These are phyloP conservation scores for Hemileccinum impolitum DNA, from an alignment of 768 basidiomycete genomes.

Conservation along the genomic window DNA sequence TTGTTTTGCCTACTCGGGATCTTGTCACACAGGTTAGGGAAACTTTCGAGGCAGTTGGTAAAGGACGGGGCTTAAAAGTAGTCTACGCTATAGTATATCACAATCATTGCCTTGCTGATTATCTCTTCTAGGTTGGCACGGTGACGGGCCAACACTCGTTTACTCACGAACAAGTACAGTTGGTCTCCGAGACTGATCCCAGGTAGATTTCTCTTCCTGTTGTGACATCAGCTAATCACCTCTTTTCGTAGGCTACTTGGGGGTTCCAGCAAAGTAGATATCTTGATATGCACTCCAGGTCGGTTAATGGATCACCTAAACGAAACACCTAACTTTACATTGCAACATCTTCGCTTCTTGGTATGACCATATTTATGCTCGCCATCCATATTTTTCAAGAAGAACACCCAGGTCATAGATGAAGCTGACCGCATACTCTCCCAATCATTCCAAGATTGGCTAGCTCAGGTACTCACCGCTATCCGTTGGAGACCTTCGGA, in stretches of 20 bases:
- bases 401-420: conserved; percentile 73
- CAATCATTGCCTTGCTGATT: background rate
- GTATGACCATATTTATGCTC: conserved; percentile 42
- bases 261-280: conserved; percentile 89
- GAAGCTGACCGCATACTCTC: conserved; percentile 96
- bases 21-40: conserved; percentile 90
- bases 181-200: conserved; percentile 59
- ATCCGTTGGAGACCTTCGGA: conserved; percentile 42
- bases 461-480: conserved; percentile 77
- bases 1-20: conserved; percentile 93
- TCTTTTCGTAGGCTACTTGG: conserved; percentile 56
- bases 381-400: background rate
- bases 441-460: conserved; percentile 96
- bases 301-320: conserved; percentile 91
- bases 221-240: background rate
- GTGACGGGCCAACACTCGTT: conserved; percentile 96
- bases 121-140: conserved; percentile 53
- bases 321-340: conserved; percentile 82
- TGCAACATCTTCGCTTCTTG: conserved; percentile 94
- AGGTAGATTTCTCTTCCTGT: conserved; percentile 38
- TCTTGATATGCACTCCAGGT: conserved; percentile 94
- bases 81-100: background rate
- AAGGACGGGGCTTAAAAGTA: conserved; percentile 86
- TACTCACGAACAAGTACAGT: conserved; percentile 79
- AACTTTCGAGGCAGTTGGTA: conserved; percentile 81